Evolutionary conservation across 352 stramenopile species (phyloP).

Genomic region (Globisporangium mamillatum): DNA sequence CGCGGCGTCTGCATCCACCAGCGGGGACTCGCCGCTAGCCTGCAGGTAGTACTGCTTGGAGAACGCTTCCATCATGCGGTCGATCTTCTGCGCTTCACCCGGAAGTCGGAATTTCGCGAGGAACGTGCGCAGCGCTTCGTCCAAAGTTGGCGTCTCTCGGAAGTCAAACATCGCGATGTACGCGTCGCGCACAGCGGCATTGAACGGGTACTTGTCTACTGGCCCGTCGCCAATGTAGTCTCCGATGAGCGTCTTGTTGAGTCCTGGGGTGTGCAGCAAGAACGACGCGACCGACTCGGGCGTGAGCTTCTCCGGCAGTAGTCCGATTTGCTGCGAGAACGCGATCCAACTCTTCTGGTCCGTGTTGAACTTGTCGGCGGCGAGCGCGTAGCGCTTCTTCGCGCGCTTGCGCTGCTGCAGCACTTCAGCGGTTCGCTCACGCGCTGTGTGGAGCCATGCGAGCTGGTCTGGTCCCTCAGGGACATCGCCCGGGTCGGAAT

Average conservation of each 20-base stretch:
- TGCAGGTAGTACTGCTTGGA: constrained; percentile 90
- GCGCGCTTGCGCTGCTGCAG: constrained; percentile 90
- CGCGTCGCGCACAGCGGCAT: constrained; percentile 80
- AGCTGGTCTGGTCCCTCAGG: constrained; percentile 39
- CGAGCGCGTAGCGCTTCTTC: constrained; percentile 89
- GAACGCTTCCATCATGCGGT: constrained; percentile 97
- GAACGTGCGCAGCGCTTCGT: constrained; percentile 91
- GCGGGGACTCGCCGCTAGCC: constrained; percentile 47
- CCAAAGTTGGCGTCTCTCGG: constrained; percentile 74
- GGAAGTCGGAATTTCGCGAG: constrained; percentile 95
- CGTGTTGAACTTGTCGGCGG: constrained; percentile 94
- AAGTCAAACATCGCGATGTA: constrained; percentile 96
- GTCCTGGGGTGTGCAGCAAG: constrained; percentile 90
- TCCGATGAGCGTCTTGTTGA: constrained; percentile 94
- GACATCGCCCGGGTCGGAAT: constrained; percentile 51
- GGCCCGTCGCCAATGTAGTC: constrained; percentile 96
- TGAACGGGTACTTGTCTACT: constrained; percentile 95
- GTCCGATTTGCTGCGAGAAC: constrained; percentile 84
- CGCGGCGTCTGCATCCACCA: constrained; percentile 89
- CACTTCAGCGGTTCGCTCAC: constrained; percentile 83
- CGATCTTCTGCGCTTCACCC: constrained; percentile 98
- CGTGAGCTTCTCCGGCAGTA: constrained; percentile 83
- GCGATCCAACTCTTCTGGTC: constrained; percentile 91
- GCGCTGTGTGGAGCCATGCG: constrained; percentile 79
- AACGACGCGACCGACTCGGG: constrained; percentile 90